Evolutionary conservation across 2,329 filamentous ascomycete species (phyloP).

Genomic region (Aspergillus vadensis): DNA sequence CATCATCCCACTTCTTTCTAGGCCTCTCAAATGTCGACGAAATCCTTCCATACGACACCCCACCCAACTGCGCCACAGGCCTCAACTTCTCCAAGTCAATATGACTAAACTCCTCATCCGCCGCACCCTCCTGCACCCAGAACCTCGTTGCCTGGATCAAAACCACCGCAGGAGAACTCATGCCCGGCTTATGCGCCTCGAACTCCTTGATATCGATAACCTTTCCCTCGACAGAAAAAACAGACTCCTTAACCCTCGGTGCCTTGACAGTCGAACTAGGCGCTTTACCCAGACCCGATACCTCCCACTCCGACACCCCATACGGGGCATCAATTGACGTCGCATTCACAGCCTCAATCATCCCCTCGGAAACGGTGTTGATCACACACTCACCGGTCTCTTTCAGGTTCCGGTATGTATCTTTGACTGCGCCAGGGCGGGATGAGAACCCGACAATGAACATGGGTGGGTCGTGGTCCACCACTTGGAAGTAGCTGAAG

Average conservation of each 20-base stretch:
- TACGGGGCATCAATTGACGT: conserved; percentile 74
- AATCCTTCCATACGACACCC: conserved; percentile 75
- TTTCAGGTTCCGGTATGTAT: conserved; percentile 71
- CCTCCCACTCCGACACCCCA: conserved; percentile 74
- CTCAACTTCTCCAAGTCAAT: conserved; percentile 75
- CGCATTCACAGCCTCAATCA: conserved; percentile 81
- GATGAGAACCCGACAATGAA: conserved; percentile 68
- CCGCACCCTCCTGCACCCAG: conserved; percentile 81
- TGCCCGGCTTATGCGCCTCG: conserved; percentile 68
- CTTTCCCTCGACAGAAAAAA: conserved; percentile 79
- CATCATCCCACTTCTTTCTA: conserved; percentile 39
- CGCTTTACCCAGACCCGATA: conserved; percentile 73
- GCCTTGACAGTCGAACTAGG: conserved; percentile 65
- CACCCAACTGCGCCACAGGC: conserved; percentile 77
- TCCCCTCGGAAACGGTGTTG: conserved; percentile 83
- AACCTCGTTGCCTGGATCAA: conserved; percentile 81
- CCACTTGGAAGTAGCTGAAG: conserved; percentile 79
- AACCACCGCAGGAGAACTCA: conserved; percentile 70
- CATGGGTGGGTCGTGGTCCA: conserved; percentile 80
- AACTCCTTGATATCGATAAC: conserved; percentile 73
- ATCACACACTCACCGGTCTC: conserved; percentile 75
- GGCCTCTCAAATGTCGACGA: conserved; percentile 70
- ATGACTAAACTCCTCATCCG: conserved; percentile 71
- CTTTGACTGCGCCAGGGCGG: conserved; percentile 64
- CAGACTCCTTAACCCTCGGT: conserved; percentile 74